These are phyloP conservation scores for Xylaria curta DNA, from an alignment of 495 filamentous ascomycete species.

Conservation along the genomic window DNA sequence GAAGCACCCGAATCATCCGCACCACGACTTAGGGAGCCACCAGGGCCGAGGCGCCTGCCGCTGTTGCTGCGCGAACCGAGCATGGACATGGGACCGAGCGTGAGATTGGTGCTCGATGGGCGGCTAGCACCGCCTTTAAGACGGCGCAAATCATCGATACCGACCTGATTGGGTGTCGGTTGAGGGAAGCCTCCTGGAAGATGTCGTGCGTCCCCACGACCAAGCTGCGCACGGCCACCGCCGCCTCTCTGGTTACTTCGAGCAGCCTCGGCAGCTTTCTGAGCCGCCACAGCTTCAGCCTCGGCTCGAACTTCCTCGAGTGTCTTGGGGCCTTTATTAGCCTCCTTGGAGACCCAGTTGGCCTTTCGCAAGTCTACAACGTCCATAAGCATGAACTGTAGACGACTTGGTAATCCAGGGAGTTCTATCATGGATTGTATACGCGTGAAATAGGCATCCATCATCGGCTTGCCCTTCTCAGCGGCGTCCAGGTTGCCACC, in stretches of 20 bases:
- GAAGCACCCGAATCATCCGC: slow-evolving; percentile 77
- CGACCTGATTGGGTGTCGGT: slow-evolving; percentile 75
- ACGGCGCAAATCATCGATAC: slow-evolving; percentile 85
- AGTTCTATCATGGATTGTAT: slow-evolving; percentile 81
- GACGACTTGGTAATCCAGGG: slow-evolving; percentile 79
- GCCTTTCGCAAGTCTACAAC: slow-evolving; percentile 79
- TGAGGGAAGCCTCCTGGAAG: slow-evolving; percentile 71
- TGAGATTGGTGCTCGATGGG: slow-evolving; percentile 64
- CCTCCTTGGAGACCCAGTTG: slow-evolving; percentile 84
- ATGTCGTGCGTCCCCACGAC: slow-evolving; percentile 84
- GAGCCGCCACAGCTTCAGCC: slow-evolving; percentile 74
- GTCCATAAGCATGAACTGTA: slow-evolving; percentile 97
- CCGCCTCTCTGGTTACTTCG: slow-evolving; percentile 66
- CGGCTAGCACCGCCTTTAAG: slow-evolving; percentile 66
- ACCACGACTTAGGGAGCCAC: slow-evolving; percentile 69
- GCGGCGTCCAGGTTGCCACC: slow-evolving; percentile 81
- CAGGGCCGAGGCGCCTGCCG: slow-evolving; percentile 77
- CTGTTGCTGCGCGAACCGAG: slow-evolving; percentile 82
- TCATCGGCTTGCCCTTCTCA: slow-evolving; percentile 79
- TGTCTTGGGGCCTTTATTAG: slow-evolving; percentile 93
- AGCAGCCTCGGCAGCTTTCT: slow-evolving; percentile 66
- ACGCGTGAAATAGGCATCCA: slow-evolving; percentile 92
- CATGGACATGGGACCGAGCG: slow-evolving; percentile 80
- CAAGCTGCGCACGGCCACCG: slow-evolving; percentile 69
- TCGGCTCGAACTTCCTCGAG: slow-evolving; percentile 89